Conservation (phyloP, 768 basidiomycete species). For the Tulasnella sp. region DNA sequence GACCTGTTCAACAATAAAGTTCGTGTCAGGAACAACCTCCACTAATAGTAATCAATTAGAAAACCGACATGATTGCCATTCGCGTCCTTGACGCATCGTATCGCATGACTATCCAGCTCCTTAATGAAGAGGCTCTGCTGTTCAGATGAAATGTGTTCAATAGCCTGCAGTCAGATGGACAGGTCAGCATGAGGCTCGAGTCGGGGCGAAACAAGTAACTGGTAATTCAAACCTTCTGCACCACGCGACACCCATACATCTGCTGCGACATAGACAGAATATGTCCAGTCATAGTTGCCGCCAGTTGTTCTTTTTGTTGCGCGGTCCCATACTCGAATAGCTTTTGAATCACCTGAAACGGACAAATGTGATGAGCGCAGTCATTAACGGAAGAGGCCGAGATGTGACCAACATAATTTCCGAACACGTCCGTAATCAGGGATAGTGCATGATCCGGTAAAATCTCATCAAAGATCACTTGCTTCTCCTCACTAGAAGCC, state of each 20-base stretch:
- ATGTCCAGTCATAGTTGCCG: constrained; percentile 61
- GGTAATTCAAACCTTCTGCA: constrained; percentile 57
- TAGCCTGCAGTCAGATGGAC: constrained; percentile 40
- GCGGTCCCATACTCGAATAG: constrained; percentile 77
- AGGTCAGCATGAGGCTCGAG: constrained; percentile 7
- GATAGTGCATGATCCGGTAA: constrained; percentile 58
- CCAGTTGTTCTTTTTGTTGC: constrained; percentile 57
- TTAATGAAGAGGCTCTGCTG: constrained; percentile 64
- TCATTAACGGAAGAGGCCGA: background rate
- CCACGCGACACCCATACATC: constrained; percentile 93
- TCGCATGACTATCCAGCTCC: constrained; percentile 66
- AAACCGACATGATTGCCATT: constrained; percentile 87
- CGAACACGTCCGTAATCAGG: constrained; percentile 85
- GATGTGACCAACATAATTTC: constrained; percentile 69
- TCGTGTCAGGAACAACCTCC: background rate
- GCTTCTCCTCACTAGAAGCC: constrained; percentile 66
- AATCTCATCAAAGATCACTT: constrained; percentile 76
- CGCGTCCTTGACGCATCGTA: constrained; percentile 77
- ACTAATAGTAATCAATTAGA: background rate
- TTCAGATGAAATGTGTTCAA: constrained; percentile 67
- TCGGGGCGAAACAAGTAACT: background rate
- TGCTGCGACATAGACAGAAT: constrained; percentile 67
- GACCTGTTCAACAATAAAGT: constrained; percentile 34
- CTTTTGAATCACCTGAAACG: constrained; percentile 74
- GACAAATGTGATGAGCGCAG: background rate